These are phyloP conservation scores for Nitzschia inconspicua DNA, from an alignment of 108 stramenopile species.

Conservation along the genomic window DNA sequence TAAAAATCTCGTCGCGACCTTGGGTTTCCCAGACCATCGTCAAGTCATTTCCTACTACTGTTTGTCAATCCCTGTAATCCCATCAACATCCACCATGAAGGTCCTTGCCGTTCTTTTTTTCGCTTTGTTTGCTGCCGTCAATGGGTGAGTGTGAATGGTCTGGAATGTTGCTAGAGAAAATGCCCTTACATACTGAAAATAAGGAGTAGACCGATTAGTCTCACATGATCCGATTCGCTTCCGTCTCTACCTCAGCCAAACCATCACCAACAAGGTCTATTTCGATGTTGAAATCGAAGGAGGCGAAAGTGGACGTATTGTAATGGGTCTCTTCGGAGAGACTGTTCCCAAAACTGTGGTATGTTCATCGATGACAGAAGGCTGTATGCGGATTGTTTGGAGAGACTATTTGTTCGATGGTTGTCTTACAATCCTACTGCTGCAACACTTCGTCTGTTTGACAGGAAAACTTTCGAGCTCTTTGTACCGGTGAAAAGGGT, in stretches of 20 bases:
- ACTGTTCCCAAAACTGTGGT: conserved; percentile 89
- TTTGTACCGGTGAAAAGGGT: conserved; percentile 93
- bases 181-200: background rate
- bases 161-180: background rate
- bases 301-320: conserved; percentile 57
- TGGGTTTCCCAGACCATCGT: too few species aligned
- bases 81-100: conserved; percentile 24
- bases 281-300: conserved; percentile 71
- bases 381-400: too few species aligned
- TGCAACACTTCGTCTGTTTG: background rate
- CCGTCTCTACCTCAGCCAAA: conserved; percentile 36
- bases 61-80: background rate
- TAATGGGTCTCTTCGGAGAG: conserved; percentile 91
- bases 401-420: too few species aligned
- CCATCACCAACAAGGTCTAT: conserved; percentile 84
- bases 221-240: background rate
- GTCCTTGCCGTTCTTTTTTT: conserved; percentile 18
- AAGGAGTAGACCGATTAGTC: background rate
- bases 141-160: conserved; percentile 17
- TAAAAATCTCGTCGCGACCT: too few species aligned
- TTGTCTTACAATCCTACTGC: background rate
- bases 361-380: too few species aligned
- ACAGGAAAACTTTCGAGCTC: conserved; percentile 43
- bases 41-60: too few species aligned
- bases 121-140: conserved; percentile 22